These are phyloP conservation scores for Geotrichum ghanense DNA, from an alignment of 805 yeast genomes.

Conservation along the genomic window DNA sequence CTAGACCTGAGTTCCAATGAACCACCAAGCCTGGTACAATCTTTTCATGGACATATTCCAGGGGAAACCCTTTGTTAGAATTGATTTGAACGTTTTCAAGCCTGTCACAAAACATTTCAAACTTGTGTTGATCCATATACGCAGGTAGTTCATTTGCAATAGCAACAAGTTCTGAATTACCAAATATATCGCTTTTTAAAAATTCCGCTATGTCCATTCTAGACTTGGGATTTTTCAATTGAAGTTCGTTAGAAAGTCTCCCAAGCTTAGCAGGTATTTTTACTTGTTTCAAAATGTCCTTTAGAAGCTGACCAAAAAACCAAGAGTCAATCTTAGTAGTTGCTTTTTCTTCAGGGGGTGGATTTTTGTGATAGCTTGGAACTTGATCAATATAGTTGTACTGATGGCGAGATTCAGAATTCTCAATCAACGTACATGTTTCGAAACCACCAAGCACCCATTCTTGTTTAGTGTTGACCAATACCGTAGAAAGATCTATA, in stretches of 20 bases:
- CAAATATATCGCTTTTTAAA: not conserved
- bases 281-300: slow-evolving; percentile 31
- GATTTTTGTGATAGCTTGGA: slow-evolving; percentile 24
- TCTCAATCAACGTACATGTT: slow-evolving; percentile 37
- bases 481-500: slow-evolving; percentile 45
- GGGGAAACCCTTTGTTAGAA: slow-evolving; percentile 23
- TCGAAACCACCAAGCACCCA: slow-evolving; percentile 85
- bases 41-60: slow-evolving; percentile 44
- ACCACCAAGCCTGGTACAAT: slow-evolving; percentile 60
- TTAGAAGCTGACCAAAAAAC: slow-evolving; percentile 47
- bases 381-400: slow-evolving; percentile 28
- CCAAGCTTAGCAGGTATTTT: not conserved
- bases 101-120: slow-evolving; percentile 8
- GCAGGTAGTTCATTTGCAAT: slow-evolving; percentile 2
- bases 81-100: not conserved
- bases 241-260: not conserved
- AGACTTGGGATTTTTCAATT: not conserved
- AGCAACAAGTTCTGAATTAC: not conserved
- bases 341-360: slow-evolving; percentile 43
- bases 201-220: not conserved
- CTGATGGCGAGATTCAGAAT: slow-evolving; percentile 30
- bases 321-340: slow-evolving; percentile 42
- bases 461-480: slow-evolving; percentile 58
- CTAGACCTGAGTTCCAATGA: slow-evolving; percentile 24
- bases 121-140: slow-evolving; percentile 12